Evolutionary conservation across 768 basidiomycete genomes (phyloP), one percentile per base, ranked within the genome.

Genomic region (Mycena latifolia): DNA sequence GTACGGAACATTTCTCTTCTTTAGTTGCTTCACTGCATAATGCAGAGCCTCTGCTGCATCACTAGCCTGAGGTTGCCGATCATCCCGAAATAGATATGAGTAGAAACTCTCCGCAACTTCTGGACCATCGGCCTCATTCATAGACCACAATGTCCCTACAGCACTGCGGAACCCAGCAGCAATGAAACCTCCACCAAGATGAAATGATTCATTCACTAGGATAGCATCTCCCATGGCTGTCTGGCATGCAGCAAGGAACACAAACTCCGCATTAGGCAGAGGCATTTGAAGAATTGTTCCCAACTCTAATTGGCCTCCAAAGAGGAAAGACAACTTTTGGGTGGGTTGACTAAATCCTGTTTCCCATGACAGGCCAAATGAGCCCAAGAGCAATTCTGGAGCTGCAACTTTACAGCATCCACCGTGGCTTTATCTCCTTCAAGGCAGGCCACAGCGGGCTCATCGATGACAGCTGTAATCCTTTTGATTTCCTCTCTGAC

Each of bases 301-400:
- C n/a, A n/a, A n/a, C n/a, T n/a, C n/a, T n/a, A n/a, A 50, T 50
- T 15, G 9, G 11, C 47, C 18, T 15, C 47, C 22, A 15, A 50
- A 20, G 25, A 11, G 22, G 28, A 50, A 24, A 50, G 47, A 29
- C 15, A 12, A 18, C 47, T 50, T 18, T 15, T 27, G 12, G 47
- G 27, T 18, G 47, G 47, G 8, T 50, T 25, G 28, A 17, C 7
- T 24, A 50, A 50, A 50, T 50, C 28, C 28, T 50, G 47, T 50
- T 22, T 50, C 15, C 47, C 47, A 50, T 50, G 47, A 15, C 47
- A 50, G 25, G 47, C 47, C 25, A 50, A 28, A 50, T 50, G 47
- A 50, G 25, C 25, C 47, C 47, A 50, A 17, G 47, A 50, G 28
- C 47, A 50, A 28, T 50, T 14, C 17, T 50, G 2, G 5, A 50